Evolutionary conservation across 371 early-diverging fungal genomes (phyloP).

Genomic region (Batkoa obscura): DNA sequence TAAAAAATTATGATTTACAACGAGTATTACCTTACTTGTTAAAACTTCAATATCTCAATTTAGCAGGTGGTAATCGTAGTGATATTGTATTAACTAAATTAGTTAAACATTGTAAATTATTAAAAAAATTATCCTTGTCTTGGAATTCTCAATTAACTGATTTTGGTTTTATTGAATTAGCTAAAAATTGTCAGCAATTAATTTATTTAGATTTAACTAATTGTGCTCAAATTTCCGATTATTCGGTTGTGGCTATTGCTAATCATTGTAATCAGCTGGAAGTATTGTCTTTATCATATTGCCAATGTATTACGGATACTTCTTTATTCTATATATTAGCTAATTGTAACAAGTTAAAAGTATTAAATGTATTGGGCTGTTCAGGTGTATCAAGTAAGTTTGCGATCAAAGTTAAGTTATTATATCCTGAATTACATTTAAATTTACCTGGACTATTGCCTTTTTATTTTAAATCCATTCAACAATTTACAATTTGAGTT

Average conservation of each 20-base stretch:
- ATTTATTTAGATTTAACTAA: conserved; percentile 24
- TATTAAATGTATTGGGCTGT: background rate
- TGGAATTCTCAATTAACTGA: conserved; percentile 12
- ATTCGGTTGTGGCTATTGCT: conserved; percentile 14
- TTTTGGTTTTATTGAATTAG: conserved; percentile 13
- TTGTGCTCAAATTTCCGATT: conserved; percentile 25
- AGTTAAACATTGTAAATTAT: conserved; percentile 8
- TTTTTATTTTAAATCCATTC: no score
- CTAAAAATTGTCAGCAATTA: conserved; percentile 17
- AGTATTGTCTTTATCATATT: conserved; percentile 10
- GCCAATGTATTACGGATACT: conserved; percentile 8
- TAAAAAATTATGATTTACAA: conserved; percentile 10
- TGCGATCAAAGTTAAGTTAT: no score
- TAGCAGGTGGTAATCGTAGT: conserved; percentile 11
- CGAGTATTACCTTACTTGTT: conserved; percentile 8
- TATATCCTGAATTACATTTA: background rate
- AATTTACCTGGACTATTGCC: background rate
- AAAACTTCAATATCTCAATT: conserved; percentile 7
- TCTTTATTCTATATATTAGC: conserved; percentile 1
- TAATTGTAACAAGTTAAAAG: background rate
- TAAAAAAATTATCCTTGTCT: conserved; percentile 8
- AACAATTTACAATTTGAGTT: no score
- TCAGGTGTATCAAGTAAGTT: background rate
- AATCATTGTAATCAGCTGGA: conserved; percentile 7
- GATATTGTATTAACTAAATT: conserved; percentile 10